Conservation (phyloP, 768 basidiomycete genomes). For the Brasilioporus rufonigricans region DNA sequence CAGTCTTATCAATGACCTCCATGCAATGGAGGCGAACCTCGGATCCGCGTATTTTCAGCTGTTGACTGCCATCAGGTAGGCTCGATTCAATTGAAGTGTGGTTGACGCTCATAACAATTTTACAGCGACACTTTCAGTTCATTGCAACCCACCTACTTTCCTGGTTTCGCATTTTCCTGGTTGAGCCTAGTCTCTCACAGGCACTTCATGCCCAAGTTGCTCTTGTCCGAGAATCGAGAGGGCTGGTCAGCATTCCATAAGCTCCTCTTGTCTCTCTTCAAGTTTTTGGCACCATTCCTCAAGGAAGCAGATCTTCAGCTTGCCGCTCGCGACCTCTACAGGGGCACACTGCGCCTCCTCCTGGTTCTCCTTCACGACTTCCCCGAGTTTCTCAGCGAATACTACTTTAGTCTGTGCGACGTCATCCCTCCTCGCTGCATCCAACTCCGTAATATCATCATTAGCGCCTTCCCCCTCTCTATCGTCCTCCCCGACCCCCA, state of each 20-base stretch:
- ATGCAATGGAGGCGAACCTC: conserved; percentile 79
- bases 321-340: conserved; percentile 84
- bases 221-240: conserved; percentile 87
- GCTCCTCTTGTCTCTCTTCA: conserved; percentile 88
- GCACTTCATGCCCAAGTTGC: conserved; percentile 94
- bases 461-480: conserved; percentile 89
- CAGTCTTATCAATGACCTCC: conserved; percentile 88
- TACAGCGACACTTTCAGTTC: conserved; percentile 91
- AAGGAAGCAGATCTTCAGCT: conserved; percentile 76
- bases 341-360: conserved; percentile 85
- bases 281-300: conserved; percentile 91
- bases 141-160: conserved; percentile 93
- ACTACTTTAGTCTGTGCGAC: conserved; percentile 95
- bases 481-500: conserved; percentile 85
- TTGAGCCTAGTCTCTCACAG: conserved; percentile 94
- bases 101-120: conserved; percentile 1
- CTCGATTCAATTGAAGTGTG: not conserved
- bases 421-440: conserved; percentile 90
- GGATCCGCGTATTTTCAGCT: conserved; percentile 89
- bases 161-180: conserved; percentile 98
- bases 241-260: conserved; percentile 98
- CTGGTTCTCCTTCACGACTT: conserved; percentile 97
- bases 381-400: conserved; percentile 96
- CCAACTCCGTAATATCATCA: conserved; percentile 94
- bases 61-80: conserved; percentile 82